Evolutionary conservation across 2,329 filamentous ascomycete species (phyloP).

Genomic region (Colletotrichum tropicicola): DNA sequence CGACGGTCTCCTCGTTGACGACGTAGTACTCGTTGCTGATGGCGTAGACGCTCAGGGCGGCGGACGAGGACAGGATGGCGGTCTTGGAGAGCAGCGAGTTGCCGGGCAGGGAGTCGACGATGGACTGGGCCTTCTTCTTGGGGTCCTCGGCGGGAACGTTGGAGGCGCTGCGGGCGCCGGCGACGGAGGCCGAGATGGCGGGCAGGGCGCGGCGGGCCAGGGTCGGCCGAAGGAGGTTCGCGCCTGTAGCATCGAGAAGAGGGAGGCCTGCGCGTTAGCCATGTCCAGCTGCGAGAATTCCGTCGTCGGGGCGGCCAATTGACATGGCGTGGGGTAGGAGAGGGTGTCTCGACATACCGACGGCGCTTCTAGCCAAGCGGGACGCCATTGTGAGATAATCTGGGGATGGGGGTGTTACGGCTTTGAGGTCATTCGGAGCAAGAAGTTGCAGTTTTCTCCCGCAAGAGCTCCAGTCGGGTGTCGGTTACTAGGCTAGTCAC

Average conservation of each 20-base stretch:
- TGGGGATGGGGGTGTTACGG: slow-evolving; percentile 60
- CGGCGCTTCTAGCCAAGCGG: slow-evolving; percentile 93
- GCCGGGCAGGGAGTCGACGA: slow-evolving; percentile 92
- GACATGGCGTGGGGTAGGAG: slow-evolving; percentile 34
- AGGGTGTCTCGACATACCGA: slow-evolving; percentile 73
- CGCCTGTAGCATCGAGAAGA: slow-evolving; percentile 65
- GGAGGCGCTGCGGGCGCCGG: slow-evolving; percentile 74
- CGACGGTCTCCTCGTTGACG: slow-evolving; percentile 98
- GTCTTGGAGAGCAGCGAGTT: slow-evolving; percentile 95
- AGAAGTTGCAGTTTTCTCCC: slow-evolving; percentile 53
- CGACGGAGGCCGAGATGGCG: slow-evolving; percentile 74
- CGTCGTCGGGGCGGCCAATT: slow-evolving; percentile 44
- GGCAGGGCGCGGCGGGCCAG: slow-evolving; percentile 79
- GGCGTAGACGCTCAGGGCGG: slow-evolving; percentile 90
- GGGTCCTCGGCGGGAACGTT: slow-evolving; percentile 87
- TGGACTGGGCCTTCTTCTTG: slow-evolving; percentile 95
- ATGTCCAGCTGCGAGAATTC: slow-evolving; percentile 6
- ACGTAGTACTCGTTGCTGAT: slow-evolving; percentile 99
- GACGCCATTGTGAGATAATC: slow-evolving; percentile 89
- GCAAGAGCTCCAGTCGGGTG: slow-evolving; percentile 39
- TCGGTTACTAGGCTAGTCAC: slow-evolving; percentile 46
- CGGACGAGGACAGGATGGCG: slow-evolving; percentile 92
- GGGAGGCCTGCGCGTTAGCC: slow-evolving; percentile 36
- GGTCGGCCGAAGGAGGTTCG: slow-evolving; percentile 87
- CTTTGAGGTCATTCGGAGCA: slow-evolving; percentile 56